Conservation (phyloP, 768 basidiomycete genomes). For the Tephrocybe sp. region DNA sequence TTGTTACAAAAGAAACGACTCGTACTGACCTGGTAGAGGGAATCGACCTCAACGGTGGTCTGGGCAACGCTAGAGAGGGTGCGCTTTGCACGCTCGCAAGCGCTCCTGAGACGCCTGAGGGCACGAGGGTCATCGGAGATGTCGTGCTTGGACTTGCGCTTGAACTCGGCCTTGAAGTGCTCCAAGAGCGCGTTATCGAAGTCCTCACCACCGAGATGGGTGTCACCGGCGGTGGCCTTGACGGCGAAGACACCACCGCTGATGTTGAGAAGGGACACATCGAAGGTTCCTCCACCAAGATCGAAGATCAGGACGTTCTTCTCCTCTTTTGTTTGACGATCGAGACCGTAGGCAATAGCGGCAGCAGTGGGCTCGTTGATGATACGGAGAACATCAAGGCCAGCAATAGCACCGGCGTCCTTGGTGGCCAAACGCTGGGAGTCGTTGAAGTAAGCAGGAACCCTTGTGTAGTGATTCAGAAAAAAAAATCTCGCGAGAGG, state of each 20-base stretch:
- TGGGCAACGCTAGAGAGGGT: conserved; percentile 97
- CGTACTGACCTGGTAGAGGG: conserved; percentile 79
- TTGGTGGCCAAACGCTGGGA: conserved; percentile 99
- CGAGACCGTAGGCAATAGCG: conserved; percentile 98
- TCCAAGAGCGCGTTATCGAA: conserved; percentile 98
- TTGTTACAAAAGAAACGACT: background rate
- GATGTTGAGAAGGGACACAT: conserved; percentile 98
- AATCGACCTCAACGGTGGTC: conserved; percentile 99
- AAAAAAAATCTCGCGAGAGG: background rate
- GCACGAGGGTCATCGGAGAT: conserved; percentile 97
- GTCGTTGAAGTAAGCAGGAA: conserved; percentile 99
- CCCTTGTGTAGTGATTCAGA: conserved; percentile 38
- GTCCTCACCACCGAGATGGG: conserved; percentile 99
- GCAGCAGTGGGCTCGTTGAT: conserved; percentile 99
- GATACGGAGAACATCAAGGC: conserved; percentile 99
- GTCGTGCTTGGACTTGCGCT: conserved; percentile 94
- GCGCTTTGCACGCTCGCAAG: conserved; percentile 99
- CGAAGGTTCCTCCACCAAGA: conserved; percentile 99
- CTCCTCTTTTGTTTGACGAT: conserved; percentile 91
- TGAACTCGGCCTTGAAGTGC: conserved; percentile 99
- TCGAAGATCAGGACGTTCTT: conserved; percentile 99
- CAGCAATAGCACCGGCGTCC: conserved; percentile 97
- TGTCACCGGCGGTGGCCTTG: conserved; percentile 99
- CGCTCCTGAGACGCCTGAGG: conserved; percentile 90
- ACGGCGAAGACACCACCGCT: conserved; percentile 98